These are phyloP conservation scores for Fusarium sp. DNA, from an alignment of 2,329 filamentous ascomycete species.

Conservation along the genomic window DNA sequence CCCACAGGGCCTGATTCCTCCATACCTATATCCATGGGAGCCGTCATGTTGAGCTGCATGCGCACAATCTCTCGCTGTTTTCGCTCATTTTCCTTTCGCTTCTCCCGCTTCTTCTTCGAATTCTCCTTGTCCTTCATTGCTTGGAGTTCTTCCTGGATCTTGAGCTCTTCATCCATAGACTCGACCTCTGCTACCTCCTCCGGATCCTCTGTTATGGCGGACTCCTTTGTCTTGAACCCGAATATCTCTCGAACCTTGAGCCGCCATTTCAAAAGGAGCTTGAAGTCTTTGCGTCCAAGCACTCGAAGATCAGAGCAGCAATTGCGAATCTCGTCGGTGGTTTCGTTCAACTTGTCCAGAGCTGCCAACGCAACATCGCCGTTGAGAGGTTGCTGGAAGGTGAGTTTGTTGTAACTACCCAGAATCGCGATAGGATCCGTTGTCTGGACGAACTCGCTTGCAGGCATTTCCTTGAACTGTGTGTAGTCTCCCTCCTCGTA, in stretches of 20 bases:
- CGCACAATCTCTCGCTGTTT: conserved; percentile 96
- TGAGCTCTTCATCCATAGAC: conserved; percentile 94
- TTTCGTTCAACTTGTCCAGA: conserved; percentile 88
- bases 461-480: conserved; percentile 90
- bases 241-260: conserved; percentile 92
- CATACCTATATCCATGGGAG: conserved; percentile 95
- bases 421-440: conserved; percentile 94
- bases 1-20: conserved; percentile 86
- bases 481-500: conserved; percentile 97
- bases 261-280: conserved; percentile 89
- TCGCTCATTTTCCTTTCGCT: conserved; percentile 89
- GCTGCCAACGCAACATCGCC: conserved; percentile 90
- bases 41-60: conserved; percentile 97
- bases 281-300: conserved; percentile 94
- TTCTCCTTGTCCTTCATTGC: conserved; percentile 84
- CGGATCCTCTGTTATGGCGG: conserved; percentile 59
- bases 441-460: conserved; percentile 95
- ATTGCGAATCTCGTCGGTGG: conserved; percentile 83
- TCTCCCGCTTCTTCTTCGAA: conserved; percentile 84
- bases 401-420: conserved; percentile 86
- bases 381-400: conserved; percentile 84
- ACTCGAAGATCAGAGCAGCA: conserved; percentile 91
- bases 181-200: conserved; percentile 87
- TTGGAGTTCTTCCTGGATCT: conserved; percentile 90
- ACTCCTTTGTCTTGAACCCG: conserved; percentile 85